Conservation (phyloP, 139 green algal genomes). For the Penium margaritaceum region DNA sequence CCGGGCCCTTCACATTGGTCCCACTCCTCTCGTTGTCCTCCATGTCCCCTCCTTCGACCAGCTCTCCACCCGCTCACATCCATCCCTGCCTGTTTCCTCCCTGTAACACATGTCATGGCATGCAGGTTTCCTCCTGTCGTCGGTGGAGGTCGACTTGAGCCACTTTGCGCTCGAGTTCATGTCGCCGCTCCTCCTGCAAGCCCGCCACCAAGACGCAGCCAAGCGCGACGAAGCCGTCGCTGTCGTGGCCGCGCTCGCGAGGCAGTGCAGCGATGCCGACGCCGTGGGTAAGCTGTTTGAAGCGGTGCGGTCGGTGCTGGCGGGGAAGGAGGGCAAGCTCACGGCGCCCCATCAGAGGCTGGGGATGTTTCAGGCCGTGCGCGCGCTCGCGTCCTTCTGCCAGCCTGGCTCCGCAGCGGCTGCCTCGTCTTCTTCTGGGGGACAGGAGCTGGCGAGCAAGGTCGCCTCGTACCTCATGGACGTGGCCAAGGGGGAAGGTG, state of each 20-base stretch:
- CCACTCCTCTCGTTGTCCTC: too few relatives aligned
- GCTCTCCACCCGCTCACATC: too few relatives aligned
- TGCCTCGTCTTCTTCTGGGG: too few relatives aligned
- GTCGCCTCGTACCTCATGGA: conserved; percentile 14
- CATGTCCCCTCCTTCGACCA: too few relatives aligned
- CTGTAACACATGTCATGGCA: too few relatives aligned
- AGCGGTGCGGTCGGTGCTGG: background rate
- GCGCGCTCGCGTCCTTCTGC: conserved; percentile 9
- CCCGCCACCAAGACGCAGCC: conserved; percentile 22
- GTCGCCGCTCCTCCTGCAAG: conserved; percentile 26
- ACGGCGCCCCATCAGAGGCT: conserved; percentile 26
- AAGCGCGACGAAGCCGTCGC: conserved; percentile 12
- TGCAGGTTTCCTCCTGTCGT: conserved; percentile 5
- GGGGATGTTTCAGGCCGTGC: conserved; percentile 19
- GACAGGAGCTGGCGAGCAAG: conserved; percentile 5
- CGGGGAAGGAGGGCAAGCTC: conserved; percentile 42
- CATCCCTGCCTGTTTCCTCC: background rate
- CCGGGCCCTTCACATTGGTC: too few relatives aligned
- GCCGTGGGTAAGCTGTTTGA: conserved; percentile 18
- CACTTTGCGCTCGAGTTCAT: conserved; percentile 26
- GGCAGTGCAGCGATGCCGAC: conserved; percentile 35
- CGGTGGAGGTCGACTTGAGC: conserved; percentile 36
- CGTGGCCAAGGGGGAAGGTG: conserved; percentile 34
- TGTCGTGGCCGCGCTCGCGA: conserved; percentile 21
- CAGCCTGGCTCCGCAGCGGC: background rate